These are phyloP conservation scores for Candida saitoana DNA, from an alignment of 805 yeast species.

Conservation along the genomic window DNA sequence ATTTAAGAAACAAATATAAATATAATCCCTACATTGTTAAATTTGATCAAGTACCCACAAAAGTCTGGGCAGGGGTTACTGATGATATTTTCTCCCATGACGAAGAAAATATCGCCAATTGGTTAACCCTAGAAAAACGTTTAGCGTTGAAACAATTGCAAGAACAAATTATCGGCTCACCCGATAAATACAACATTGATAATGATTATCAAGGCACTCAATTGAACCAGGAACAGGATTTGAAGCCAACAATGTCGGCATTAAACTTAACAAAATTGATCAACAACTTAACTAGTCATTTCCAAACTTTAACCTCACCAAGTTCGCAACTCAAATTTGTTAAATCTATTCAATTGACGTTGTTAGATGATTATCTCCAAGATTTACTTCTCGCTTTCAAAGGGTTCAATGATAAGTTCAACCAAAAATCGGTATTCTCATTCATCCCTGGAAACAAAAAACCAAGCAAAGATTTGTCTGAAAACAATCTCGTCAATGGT, in stretches of 20 bases:
- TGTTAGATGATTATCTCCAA: slow-evolving; percentile 50
- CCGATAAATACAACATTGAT: slow-evolving; percentile 56
- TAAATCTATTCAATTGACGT: slow-evolving; percentile 52
- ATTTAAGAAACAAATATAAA: slow-evolving; percentile 40
- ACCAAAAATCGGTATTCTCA: slow-evolving; percentile 27
- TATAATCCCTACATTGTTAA: slow-evolving; percentile 39
- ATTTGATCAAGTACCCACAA: slow-evolving; percentile 17
- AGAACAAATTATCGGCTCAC: slow-evolving; percentile 43
- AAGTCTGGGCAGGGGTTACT: slow-evolving; percentile 47
- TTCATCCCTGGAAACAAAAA: slow-evolving; percentile 34
- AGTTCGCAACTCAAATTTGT: slow-evolving; percentile 54
- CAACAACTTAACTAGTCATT: slow-evolving; percentile 53
- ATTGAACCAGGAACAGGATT: slow-evolving; percentile 13
- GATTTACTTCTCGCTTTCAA: slow-evolving; percentile 39
- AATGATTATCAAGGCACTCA: slow-evolving; percentile 40
- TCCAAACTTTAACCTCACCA: slow-evolving; percentile 46
- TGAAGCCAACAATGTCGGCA: slow-evolving; percentile 60
- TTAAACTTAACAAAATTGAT: slow-evolving; percentile 53
- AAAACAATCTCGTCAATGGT: slow-evolving; percentile 13
- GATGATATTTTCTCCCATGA: slow-evolving; percentile 37
- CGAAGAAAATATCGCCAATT: slow-evolving; percentile 27
- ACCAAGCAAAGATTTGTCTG: slow-evolving; percentile 22
- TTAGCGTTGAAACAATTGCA: slow-evolving; percentile 50
- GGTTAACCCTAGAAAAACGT: slow-evolving; percentile 53
- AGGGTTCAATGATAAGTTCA: slow-evolving; percentile 38